Percentiles rank a stretch among this genome's conserved stretches.
These are phyloP conservation scores for Sugiyamaella mastotermitis DNA, from an alignment of 805 yeast genomes.

Conservation along the genomic window DNA sequence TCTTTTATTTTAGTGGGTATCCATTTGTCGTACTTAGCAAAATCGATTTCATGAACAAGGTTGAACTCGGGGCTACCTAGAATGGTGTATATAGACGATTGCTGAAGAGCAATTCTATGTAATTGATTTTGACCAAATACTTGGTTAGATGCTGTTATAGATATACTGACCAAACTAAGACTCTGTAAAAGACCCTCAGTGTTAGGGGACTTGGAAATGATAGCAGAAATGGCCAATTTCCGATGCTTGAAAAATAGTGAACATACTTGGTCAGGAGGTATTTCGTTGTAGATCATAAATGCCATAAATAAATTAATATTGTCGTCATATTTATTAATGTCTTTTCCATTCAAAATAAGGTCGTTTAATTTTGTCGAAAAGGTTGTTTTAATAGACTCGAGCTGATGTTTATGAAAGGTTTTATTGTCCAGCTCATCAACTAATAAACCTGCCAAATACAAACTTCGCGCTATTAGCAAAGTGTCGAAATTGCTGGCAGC, in stretches of 20 bases:
- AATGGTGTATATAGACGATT: conserved; percentile 12
- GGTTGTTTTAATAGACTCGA: neutral
- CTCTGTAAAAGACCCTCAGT: no score
- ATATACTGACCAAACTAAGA: conserved; percentile 12
- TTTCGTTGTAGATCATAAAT: conserved; percentile 14
- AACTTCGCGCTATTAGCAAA: conserved; percentile 1
- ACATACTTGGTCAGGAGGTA: conserved; percentile 16
- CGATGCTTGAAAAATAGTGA: conserved; percentile 12
- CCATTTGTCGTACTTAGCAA: conserved; percentile 11
- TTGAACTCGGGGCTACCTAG: conserved; percentile 16
- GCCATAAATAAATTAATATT: conserved; percentile 16
- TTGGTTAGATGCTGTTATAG: conserved; percentile 11
- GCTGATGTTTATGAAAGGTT: neutral
- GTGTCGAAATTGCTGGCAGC: neutral
- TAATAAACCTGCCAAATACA: conserved; percentile 4
- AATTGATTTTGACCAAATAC: conserved; percentile 16
- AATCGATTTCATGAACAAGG: conserved; percentile 9
- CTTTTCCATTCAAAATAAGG: neutral
- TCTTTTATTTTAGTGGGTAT: conserved; percentile 14
- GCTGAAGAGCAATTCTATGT: conserved; percentile 10
- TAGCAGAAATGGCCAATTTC: neutral
- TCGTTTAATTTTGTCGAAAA: neutral
- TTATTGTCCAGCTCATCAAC: neutral
- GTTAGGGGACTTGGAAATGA: no score
- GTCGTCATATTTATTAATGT: neutral